Base-by-base conservation (phyloP, 2,329 filamentous ascomycete species). In the Xylaria sp. region DNA sequence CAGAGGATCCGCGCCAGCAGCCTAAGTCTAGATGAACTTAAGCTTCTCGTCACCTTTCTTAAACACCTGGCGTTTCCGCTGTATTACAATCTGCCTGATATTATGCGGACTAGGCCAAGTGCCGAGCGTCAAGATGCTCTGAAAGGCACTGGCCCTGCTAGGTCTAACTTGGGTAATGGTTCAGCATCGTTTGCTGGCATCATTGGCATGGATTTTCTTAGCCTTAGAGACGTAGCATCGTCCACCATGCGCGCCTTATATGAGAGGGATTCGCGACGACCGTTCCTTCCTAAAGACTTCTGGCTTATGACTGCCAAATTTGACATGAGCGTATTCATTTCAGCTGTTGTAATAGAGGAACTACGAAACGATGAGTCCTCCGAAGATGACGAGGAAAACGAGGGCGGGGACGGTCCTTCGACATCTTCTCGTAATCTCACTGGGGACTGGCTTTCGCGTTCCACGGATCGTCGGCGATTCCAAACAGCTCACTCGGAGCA, bases 291-390 rank as follows among this genome's bases (percentile, higher is more conserved):
- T 1, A 82, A 86, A n/a, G 88, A 90, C 58, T 94, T 97, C 79
- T 99, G 96, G 96, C 85, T 98, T 43, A 98, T 98, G 94, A 96
- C 92, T 1, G 85, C 84, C 0, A 91, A 90, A 69, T 93, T 98
- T 66, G 92, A 98, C 75, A 96, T 97, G 91, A 90, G 92, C 70
- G 89, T 91, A 0, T 98, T 98, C 76, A 92, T 97, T 55, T 86
- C 89, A 9, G 91, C 93, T 1, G 94, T 98, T 1, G 94, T 98
- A 2, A 86, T 90, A 55, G 96, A 99, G 80, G 94, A 98, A 78
- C 91, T 97, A 77, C 86, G 92, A 43, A 92, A 93, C 75, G 87
- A 90, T 65, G 86, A 94, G 13, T 84, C 90, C 66, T 86, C 86
- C 46, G 88, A 90, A 63, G 89, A 88, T 3, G 88, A 88, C 2